Evolutionary conservation across 2,329 filamentous ascomycete genomes (phyloP).

Genomic region (Ceratocystis papillata): DNA sequence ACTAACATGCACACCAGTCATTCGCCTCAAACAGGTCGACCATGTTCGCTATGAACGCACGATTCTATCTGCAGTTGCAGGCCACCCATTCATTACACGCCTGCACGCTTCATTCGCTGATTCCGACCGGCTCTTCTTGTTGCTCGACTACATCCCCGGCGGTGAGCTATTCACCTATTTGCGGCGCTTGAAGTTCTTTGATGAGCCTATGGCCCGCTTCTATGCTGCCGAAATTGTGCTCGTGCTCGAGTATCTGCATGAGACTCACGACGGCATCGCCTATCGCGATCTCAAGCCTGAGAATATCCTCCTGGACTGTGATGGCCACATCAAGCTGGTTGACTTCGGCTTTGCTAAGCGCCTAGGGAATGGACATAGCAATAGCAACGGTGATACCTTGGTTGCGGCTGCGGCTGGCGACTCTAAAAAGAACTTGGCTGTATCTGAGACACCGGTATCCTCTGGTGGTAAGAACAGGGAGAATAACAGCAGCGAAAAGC

Average conservation of each 20-base stretch:
- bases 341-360: constrained; percentile 81
- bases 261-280: constrained; percentile 63
- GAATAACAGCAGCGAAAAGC: too few relatives aligned
- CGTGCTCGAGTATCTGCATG: constrained; percentile 70
- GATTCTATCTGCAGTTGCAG: constrained; percentile 64
- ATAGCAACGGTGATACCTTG: too few relatives aligned
- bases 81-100: constrained; percentile 73
- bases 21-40: constrained; percentile 76
- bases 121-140: constrained; percentile 66
- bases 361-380: constrained; percentile 38
- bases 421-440: not conserved
- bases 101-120: constrained; percentile 72
- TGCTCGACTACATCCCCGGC: constrained; percentile 72
- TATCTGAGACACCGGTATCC: not conserved
- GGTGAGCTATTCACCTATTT: constrained; percentile 80
- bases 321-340: constrained; percentile 71
- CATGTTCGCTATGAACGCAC: constrained; percentile 75
- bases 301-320: constrained; percentile 65
- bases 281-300: constrained; percentile 77
- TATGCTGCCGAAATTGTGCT: constrained; percentile 77
- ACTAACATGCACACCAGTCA: constrained; percentile 37
- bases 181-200: constrained; percentile 65
- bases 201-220: constrained; percentile 66
- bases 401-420: not conserved
- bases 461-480: not conserved